These are phyloP conservation scores for Teratosphaeria destructans DNA, from an alignment of 2,329 filamentous ascomycete genomes.

Conservation along the genomic window DNA sequence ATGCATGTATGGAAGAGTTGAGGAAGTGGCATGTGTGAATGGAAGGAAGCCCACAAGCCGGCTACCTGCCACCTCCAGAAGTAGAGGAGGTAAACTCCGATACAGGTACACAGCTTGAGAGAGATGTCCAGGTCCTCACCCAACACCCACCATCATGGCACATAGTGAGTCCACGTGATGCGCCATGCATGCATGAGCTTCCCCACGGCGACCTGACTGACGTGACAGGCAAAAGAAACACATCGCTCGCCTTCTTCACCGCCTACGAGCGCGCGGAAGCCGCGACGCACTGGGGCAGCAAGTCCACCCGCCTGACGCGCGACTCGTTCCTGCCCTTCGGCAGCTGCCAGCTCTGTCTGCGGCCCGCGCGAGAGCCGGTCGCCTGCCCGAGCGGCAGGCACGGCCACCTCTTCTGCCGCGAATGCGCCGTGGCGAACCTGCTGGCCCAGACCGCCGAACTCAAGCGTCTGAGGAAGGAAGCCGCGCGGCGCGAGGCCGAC, in stretches of 20 bases:
- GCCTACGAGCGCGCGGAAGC: conserved; percentile 78
- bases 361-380: conserved; percentile 70
- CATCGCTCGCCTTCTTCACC: conserved; percentile 86
- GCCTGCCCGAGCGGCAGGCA: conserved; percentile 52
- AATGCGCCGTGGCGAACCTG: conserved; percentile 88
- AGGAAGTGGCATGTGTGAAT: no score
- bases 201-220: conserved; percentile 2
- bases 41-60: no score
- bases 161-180: conserved; percentile 15
- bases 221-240: conserved; percentile 62
- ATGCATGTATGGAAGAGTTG: no score
- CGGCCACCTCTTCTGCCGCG: conserved; percentile 89
- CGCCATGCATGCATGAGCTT: background rate
- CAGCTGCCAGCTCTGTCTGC: conserved; percentile 77
- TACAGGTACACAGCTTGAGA: no score
- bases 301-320: conserved; percentile 71
- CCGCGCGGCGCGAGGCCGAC: conserved; percentile 47
- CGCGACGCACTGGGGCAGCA: conserved; percentile 70
- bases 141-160: conserved; percentile 5
- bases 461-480: conserved; percentile 60
- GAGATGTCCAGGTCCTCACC: no score
- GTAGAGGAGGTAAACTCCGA: no score
- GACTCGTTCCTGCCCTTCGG: conserved; percentile 90
- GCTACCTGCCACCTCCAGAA: no score
- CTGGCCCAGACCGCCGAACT: conserved; percentile 86